Percentiles rank a stretch among this genome's conserved stretches.
phyloP scores from a whole-genome alignment of 495 filamentous ascomycete species.

The Penicillium verhagenii region DNA sequence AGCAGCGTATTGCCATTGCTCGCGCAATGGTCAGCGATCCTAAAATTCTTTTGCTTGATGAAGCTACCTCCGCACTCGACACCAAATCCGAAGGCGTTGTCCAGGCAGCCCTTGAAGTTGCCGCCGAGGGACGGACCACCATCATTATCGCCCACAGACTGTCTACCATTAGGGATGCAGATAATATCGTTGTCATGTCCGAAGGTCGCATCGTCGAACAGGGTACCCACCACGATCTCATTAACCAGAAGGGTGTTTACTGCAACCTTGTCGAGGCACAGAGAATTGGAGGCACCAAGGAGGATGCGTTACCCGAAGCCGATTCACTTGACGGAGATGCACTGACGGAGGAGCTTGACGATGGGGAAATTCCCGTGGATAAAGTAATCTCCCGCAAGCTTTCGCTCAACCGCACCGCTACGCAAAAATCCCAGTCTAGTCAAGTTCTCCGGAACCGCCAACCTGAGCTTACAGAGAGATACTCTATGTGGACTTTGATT shows the following conservation, averaged over 20 bases:
- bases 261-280: constrained; percentile 52
- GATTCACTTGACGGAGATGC: background rate
- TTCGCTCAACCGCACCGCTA: constrained; percentile 15
- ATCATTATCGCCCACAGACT: constrained; percentile 91
- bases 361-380: background rate
- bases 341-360: background rate
- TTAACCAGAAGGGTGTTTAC: constrained; percentile 61
- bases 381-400: background rate
- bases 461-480: constrained; percentile 45
- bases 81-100: constrained; percentile 90
- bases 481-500: constrained; percentile 77
- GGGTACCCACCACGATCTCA: constrained; percentile 70
- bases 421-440: constrained; percentile 21
- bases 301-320: constrained; percentile 44
- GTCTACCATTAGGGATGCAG: constrained; percentile 83
- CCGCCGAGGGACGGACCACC: constrained; percentile 82
- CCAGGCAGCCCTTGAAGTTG: constrained; percentile 82
- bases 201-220: constrained; percentile 64
- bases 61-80: constrained; percentile 87
- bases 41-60: constrained; percentile 86
- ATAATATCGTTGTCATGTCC: constrained; percentile 90
- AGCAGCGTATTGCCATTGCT: constrained; percentile 84
- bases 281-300: constrained; percentile 62
- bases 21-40: constrained; percentile 86
- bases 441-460: constrained; percentile 5